Conservation (phyloP, 139 green algal genomes). For the Chlamydomonas asymmetrica region DNA sequence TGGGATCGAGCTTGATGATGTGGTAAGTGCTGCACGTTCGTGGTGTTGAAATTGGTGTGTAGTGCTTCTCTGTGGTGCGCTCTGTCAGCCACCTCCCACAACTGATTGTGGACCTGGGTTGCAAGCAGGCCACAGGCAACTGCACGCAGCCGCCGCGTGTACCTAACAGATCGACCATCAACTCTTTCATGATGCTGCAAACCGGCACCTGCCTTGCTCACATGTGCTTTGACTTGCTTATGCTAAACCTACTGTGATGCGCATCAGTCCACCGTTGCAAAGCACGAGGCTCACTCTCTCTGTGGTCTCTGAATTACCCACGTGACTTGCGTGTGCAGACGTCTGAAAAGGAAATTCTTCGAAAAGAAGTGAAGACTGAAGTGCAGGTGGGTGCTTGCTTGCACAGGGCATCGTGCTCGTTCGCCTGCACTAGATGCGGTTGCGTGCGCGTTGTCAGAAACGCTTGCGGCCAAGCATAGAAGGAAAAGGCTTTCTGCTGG, state of each 20-base stretch:
- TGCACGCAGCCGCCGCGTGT: not conserved
- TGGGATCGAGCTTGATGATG: conserved; percentile 98
- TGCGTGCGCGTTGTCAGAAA: too few species aligned
- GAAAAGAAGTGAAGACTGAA: conserved; percentile 80
- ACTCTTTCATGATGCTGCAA: not conserved
- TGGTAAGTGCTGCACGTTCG: conserved; percentile 63
- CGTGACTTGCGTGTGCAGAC: conserved; percentile 81
- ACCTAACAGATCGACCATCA: not conserved
- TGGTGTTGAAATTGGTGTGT: not conserved
- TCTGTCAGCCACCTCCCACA: not conserved
- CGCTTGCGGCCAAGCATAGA: too few species aligned
- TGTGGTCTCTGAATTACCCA: too few species aligned
- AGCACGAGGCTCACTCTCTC: too few species aligned
- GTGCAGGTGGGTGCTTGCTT: not conserved
- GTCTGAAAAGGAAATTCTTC: conserved; percentile 87
- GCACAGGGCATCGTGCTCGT: not conserved
- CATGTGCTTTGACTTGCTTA: not conserved
- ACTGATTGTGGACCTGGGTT: not conserved
- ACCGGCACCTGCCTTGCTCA: not conserved
- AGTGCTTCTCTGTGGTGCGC: not conserved
- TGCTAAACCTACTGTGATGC: too few species aligned
- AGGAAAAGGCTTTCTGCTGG: too few species aligned
- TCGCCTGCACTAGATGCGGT: too few species aligned
- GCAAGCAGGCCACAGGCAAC: too few species aligned
- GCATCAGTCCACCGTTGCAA: too few species aligned